Base-by-base conservation (phyloP, 345 rosid species). In the Brassica carinata region DNA sequence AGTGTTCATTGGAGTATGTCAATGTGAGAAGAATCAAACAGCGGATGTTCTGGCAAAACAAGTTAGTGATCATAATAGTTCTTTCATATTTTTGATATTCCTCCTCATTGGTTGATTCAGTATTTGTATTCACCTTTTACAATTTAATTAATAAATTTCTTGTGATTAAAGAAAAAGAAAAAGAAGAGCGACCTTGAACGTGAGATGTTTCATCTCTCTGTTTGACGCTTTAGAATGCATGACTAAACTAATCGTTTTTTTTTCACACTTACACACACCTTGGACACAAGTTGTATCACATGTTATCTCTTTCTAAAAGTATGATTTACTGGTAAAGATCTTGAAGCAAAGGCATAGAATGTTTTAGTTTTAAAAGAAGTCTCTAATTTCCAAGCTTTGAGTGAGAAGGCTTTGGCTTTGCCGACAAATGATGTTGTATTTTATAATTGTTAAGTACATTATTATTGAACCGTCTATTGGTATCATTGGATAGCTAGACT, bases 351-450 rank as follows among this genome's bases (percentile, higher is more conserved):
- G 23, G 10, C 62, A 8, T 58, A 4, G 27, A 18, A 18, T n/a
- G 26, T 7, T 57, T 7, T 53, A 55, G 62, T 17, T 55, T 7
- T 53, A n/a, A 53, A 23, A 23, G 1, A 19, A 58, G 29, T 55
- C 4, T 55, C 18, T 15, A 15, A 2, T 6, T 8, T 19, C 63
- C 13, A 18, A 19, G 30, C 14, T 59, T 19, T 23, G 26, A 23
- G 26, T 23, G 26, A 23, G 26, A 34, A 27, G 66, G 34, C 66
- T 11, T 13, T 61, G 15, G 34, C 69, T 17, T 14, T 45, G 27
- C 81, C 81, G 70, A 70, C 70, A 61, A 69, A 77, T 29, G 6
- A 59, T 34, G 29, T 3, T 9, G 38, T 29, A 77, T 36, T 70
- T 51, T 48, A 19, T 61, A 18, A 2, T 69, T 2, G 53, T 72